Evolutionary conservation across 2,329 filamentous ascomycete species (phyloP).

Genomic region (Aspergillus versicolor): DNA sequence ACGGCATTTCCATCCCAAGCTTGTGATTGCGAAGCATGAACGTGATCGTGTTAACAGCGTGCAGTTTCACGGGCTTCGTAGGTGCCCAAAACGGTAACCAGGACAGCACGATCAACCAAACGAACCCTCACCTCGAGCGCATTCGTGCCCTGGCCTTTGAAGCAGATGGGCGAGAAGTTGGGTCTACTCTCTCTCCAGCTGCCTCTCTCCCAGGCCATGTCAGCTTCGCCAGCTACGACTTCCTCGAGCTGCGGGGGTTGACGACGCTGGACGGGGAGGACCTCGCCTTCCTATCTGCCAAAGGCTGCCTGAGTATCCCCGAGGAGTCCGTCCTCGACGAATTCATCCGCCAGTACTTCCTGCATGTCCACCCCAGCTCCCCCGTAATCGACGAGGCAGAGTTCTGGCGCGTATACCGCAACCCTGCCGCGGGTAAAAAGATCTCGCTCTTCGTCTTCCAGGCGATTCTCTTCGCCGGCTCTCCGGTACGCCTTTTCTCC

Average conservation of each 20-base stretch:
- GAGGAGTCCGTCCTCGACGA: conserved; percentile 45
- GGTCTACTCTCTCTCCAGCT: not conserved
- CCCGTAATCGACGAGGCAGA: conserved; percentile 42
- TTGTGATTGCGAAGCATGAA: not conserved
- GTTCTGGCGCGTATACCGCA: conserved; percentile 40
- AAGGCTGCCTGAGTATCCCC: conserved; percentile 50
- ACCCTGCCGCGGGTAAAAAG: conserved; percentile 5
- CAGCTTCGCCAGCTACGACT: conserved; percentile 15
- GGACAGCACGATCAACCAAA: conserved; percentile 5
- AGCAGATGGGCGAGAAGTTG: not conserved
- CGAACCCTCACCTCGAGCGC: conserved; percentile 9
- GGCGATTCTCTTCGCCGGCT: conserved; percentile 31
- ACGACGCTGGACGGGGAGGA: conserved; percentile 40
- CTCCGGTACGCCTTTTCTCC: conserved; percentile 30
- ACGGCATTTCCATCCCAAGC: not conserved
- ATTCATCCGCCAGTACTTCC: conserved; percentile 44
- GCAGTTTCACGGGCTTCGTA: conserved; percentile 12
- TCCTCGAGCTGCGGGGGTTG: conserved; percentile 22
- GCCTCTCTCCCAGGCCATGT: conserved; percentile 10
- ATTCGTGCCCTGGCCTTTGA: conserved; percentile 8
- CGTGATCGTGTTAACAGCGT: not conserved
- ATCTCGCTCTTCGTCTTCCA: conserved; percentile 34
- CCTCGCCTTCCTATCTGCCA: conserved; percentile 48
- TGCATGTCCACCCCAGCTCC: conserved; percentile 29
- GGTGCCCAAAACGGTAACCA: not conserved